Evolutionary conservation across 441 rosid genomes (phyloP).

Genomic region (Jatropha podagrica): DNA sequence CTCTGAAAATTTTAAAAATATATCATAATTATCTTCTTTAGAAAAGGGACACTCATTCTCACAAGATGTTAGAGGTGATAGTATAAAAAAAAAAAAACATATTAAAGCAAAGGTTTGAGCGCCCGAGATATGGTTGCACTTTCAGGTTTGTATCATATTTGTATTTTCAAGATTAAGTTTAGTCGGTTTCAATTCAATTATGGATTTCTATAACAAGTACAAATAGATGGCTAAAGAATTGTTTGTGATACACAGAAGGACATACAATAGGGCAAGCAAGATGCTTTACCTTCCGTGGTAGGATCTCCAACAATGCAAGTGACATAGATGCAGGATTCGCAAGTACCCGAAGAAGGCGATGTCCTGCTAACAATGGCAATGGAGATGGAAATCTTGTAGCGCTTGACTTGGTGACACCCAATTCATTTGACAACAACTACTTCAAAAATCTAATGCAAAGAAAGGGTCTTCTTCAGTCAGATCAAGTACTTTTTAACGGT

Average conservation of each 20-base stretch:
- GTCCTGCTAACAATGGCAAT: constrained; percentile 24
- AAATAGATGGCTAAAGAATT: too few species aligned
- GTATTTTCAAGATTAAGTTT: too few species aligned
- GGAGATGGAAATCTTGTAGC: constrained; percentile 40
- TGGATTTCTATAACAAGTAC: too few species aligned
- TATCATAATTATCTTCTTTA: too few species aligned
- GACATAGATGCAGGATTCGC: constrained; percentile 51
- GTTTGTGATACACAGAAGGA: constrained; percentile 36
- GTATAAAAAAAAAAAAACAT: too few species aligned
- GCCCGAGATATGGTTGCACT: constrained; percentile 57
- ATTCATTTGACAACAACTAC: constrained; percentile 58
- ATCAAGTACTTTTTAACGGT: constrained; percentile 51
- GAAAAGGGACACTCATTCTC: too few species aligned
- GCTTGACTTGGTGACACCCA: constrained; percentile 57
- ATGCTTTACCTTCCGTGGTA: constrained; percentile 41
- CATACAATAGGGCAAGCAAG: constrained; percentile 61
- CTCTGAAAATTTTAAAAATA: too few species aligned
- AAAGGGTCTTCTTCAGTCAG: constrained; percentile 55
- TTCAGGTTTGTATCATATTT: constrained; percentile 16
- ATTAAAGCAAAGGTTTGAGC: constrained; percentile 39
- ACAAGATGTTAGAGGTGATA: too few species aligned
- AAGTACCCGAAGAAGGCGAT: constrained; percentile 35
- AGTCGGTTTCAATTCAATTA: too few species aligned
- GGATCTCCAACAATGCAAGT: constrained; percentile 44
- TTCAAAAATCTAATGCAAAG: constrained; percentile 48